Evolutionary conservation across 2,329 filamentous ascomycete genomes (phyloP).

Genomic region (Hypocreales sp.): DNA sequence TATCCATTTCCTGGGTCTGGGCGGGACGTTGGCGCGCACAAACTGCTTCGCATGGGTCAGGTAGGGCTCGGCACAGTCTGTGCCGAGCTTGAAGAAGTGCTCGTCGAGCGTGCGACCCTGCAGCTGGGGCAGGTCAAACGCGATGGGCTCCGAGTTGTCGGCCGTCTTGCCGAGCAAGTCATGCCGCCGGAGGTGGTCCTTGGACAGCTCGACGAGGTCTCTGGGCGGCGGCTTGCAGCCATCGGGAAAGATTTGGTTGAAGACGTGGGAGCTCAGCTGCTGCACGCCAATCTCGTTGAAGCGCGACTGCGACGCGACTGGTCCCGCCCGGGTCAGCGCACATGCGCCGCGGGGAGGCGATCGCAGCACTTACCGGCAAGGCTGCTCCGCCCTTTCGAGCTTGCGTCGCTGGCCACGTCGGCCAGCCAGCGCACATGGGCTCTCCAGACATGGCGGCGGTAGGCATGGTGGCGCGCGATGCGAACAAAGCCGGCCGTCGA

Average conservation of each 20-base stretch:
- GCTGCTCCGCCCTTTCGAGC: conserved; percentile 8
- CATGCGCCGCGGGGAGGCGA: neutral
- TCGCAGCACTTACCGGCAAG: conserved; percentile 23
- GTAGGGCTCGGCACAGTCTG: conserved; percentile 78
- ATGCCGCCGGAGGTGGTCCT: conserved; percentile 70
- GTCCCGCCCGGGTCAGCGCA: neutral
- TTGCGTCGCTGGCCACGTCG: conserved; percentile 12
- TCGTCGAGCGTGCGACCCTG: conserved; percentile 77
- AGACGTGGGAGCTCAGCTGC: conserved; percentile 73
- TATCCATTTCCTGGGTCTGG: conserved; percentile 56
- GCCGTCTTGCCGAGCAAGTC: conserved; percentile 83
- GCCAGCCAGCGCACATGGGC: conserved; percentile 29
- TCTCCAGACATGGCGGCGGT: conserved; percentile 18
- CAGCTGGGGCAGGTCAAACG: conserved; percentile 69
- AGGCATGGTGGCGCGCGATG: conserved; percentile 31
- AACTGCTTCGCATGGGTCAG: conserved; percentile 62
- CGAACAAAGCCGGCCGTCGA: conserved; percentile 32
- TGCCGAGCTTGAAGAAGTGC: conserved; percentile 80
- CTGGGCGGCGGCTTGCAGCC: conserved; percentile 40
- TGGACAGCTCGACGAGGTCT: conserved; percentile 65
- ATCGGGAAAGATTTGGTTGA: conserved; percentile 64
- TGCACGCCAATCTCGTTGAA: conserved; percentile 92
- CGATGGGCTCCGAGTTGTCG: conserved; percentile 59
- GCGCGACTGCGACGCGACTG: conserved; percentile 43
- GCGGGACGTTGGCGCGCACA: conserved; percentile 41